phyloP scores from a whole-genome alignment of 2,329 filamentous ascomycete species.

The Cladosporium sp. region DNA sequence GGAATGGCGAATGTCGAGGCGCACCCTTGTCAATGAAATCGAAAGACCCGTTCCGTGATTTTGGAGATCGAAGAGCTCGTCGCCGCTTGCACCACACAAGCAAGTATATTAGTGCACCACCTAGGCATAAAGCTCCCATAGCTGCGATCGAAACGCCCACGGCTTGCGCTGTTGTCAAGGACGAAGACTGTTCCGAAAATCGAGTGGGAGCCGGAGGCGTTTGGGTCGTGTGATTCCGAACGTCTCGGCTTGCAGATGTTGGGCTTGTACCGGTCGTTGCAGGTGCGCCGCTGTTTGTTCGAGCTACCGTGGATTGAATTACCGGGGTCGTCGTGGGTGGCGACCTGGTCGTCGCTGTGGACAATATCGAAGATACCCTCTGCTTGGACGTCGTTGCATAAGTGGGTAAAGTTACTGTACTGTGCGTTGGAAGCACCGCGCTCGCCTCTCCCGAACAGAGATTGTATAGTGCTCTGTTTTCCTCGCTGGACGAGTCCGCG shows the following conservation, averaged over 20 bases:
- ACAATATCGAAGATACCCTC: background rate
- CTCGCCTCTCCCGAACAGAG: constrained; percentile 21
- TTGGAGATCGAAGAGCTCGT: constrained; percentile 11
- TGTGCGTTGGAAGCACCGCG: constrained; percentile 25
- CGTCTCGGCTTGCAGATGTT: constrained; percentile 1
- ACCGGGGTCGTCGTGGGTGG: background rate
- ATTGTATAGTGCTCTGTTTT: constrained; percentile 18
- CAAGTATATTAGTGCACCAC: constrained; percentile 19
- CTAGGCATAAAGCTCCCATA: constrained; percentile 22
- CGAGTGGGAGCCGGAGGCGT: background rate
- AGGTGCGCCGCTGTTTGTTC: background rate
- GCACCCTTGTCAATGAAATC: constrained; percentile 30
- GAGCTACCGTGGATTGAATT: too few species aligned
- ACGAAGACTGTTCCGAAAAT: constrained; percentile 10
- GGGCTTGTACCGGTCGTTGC: background rate
- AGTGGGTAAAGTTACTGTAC: constrained; percentile 18
- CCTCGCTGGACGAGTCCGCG: constrained; percentile 2
- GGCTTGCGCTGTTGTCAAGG: constrained; percentile 27
- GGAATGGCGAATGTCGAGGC: constrained; percentile 20
- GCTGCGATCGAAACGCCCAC: constrained; percentile 29
- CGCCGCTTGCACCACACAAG: constrained; percentile 19
- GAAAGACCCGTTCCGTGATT: constrained; percentile 19
- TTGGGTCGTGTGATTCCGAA: background rate
- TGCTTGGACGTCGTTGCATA: constrained; percentile 9
- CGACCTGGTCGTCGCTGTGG: background rate